phyloP scores from a whole-genome alignment of 1,284 basidiomycete species.

The Tilletiaria anomala region DNA sequence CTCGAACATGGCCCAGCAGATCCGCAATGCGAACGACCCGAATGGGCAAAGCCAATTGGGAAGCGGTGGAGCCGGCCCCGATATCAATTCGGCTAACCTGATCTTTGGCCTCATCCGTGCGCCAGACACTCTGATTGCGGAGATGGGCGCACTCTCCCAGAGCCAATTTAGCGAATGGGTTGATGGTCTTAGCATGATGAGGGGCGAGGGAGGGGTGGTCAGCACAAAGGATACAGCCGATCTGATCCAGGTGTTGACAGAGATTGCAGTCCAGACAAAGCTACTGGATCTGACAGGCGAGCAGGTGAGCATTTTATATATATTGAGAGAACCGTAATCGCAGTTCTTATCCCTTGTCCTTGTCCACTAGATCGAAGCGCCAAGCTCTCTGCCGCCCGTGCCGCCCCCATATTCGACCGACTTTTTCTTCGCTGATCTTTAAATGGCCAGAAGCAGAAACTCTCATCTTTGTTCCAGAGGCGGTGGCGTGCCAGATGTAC shows the following conservation, averaged over 20 bases:
- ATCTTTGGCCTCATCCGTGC: constrained; percentile 20
- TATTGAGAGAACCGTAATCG: too few species aligned
- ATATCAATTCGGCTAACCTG: constrained; percentile 2
- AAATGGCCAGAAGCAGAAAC: neutral
- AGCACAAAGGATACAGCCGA: constrained; percentile 31
- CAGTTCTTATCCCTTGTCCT: neutral
- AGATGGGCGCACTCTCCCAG: constrained; percentile 70
- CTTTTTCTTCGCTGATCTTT: constrained; percentile 33
- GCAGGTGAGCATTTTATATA: neutral
- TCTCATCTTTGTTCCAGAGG: too few species aligned
- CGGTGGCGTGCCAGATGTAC: too few species aligned
- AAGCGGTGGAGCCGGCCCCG: neutral
- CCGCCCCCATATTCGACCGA: constrained; percentile 22
- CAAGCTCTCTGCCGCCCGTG: constrained; percentile 12
- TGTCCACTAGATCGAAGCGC: constrained; percentile 19
- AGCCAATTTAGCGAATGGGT: constrained; percentile 89
- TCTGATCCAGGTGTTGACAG: constrained; percentile 50
- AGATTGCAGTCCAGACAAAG: constrained; percentile 86
- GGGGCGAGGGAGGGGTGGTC: constrained; percentile 23
- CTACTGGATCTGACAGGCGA: constrained; percentile 47
- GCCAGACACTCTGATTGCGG: constrained; percentile 50
- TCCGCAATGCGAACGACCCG: neutral
- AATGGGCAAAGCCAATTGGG: neutral
- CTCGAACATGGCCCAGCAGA: neutral
- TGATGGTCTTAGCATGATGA: constrained; percentile 70